Conservation (phyloP, 768 basidiomycete species). For the Leccinum arenicola region DNA sequence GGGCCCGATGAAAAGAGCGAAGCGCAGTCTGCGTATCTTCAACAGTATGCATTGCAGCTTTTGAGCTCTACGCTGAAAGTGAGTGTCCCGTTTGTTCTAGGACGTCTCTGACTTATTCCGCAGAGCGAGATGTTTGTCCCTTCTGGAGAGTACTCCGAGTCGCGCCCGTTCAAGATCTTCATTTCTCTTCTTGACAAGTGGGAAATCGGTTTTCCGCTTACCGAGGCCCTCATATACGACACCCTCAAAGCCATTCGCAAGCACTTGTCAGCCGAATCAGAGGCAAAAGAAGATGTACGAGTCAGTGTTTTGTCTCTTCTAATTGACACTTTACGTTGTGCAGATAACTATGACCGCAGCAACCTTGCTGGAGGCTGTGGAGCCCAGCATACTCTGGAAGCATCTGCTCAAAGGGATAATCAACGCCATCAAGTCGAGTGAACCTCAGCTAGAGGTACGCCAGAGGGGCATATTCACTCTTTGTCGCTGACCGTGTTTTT, state of each 20-base stretch:
- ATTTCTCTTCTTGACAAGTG: constrained; percentile 94
- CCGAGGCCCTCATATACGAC: constrained; percentile 76
- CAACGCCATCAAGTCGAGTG: constrained; percentile 48
- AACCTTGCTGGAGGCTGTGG: constrained; percentile 89
- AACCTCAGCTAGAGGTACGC: constrained; percentile 47
- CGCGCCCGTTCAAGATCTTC: constrained; percentile 93
- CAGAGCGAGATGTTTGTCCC: constrained; percentile 78
- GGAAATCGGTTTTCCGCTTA: constrained; percentile 86
- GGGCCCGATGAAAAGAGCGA: constrained; percentile 78
- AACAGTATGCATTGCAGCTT: constrained; percentile 66
- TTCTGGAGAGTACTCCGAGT: constrained; percentile 70
- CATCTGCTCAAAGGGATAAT: constrained; percentile 60
- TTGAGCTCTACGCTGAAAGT: constrained; percentile 71
- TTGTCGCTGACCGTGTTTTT: constrained; percentile 7
- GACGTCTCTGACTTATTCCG: constrained; percentile 12
- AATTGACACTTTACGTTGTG: constrained; percentile 1
- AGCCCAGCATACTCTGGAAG: constrained; percentile 87
- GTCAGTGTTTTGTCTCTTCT: background rate
- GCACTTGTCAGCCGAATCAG: constrained; percentile 49
- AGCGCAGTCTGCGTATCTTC: constrained; percentile 71
- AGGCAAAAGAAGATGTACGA: constrained; percentile 61
- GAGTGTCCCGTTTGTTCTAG: constrained; percentile 7
- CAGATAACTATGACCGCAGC: constrained; percentile 80
- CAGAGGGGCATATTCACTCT: background rate
- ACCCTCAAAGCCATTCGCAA: constrained; percentile 70